Evolutionary conservation across 2,329 filamentous ascomycete genomes (phyloP).

Genomic region (Aureobasidium sp.): DNA sequence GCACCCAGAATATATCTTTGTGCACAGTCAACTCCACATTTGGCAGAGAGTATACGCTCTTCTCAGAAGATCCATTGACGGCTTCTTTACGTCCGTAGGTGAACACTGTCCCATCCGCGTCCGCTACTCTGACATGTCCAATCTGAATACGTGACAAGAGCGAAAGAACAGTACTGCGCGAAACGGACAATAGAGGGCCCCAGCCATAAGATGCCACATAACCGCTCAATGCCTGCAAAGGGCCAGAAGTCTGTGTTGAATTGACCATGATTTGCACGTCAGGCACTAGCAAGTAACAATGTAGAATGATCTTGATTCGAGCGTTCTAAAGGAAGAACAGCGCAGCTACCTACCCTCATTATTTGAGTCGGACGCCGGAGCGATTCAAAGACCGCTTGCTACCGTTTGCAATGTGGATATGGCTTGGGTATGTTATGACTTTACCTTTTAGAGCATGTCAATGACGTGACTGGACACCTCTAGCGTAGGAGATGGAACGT

Average conservation of each 20-base stretch:
- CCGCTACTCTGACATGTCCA: slow-evolving; percentile 41
- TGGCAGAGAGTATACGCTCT: slow-evolving; percentile 33
- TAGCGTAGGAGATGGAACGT: slow-evolving; percentile 6
- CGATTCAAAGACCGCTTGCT: slow-evolving; percentile 15
- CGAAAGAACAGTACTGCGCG: slow-evolving; percentile 39
- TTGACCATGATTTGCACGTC: slow-evolving; percentile 26
- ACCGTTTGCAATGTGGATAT: neutral
- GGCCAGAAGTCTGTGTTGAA: slow-evolving; percentile 30
- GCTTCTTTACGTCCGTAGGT: slow-evolving; percentile 34
- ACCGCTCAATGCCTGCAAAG: slow-evolving; percentile 35
- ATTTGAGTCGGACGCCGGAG: slow-evolving; percentile 12
- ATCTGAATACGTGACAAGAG: slow-evolving; percentile 40
- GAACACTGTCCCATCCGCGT: slow-evolving; percentile 37
- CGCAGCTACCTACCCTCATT: neutral
- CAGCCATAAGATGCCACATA: slow-evolving; percentile 42
- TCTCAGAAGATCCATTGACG: slow-evolving; percentile 25
- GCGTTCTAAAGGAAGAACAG: neutral
- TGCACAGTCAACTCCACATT: slow-evolving; percentile 53
- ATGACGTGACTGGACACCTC: slow-evolving; percentile 16
- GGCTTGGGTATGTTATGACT: slow-evolving; percentile 12
- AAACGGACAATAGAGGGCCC: slow-evolving; percentile 41
- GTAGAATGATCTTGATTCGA: slow-evolving; percentile 1
- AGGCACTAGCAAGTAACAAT: slow-evolving; percentile 9
- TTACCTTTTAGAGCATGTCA: slow-evolving; percentile 19
- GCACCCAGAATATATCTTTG: slow-evolving; percentile 64